phyloP scores from a whole-genome alignment of 176 grass and related monocot species.

The Oryza longistaminata region DNA sequence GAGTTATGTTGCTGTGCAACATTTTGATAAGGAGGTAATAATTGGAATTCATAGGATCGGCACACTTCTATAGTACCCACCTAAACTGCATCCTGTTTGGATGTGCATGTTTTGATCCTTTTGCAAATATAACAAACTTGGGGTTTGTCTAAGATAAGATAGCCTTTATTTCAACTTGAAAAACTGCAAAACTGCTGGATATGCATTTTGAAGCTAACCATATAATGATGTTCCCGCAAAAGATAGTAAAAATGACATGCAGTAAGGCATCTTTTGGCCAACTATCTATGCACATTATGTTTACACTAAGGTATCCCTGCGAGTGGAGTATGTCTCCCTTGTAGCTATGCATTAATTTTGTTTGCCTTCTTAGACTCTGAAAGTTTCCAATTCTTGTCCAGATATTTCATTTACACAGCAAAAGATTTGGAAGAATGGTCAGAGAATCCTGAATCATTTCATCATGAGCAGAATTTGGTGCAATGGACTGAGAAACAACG shows the following conservation, averaged over 20 bases:
- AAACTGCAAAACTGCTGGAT: not conserved
- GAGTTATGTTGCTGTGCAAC: conserved; percentile 85
- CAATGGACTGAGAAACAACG: conserved; percentile 94
- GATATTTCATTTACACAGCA: conserved; percentile 93
- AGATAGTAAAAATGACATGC: not conserved
- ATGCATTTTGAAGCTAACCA: conserved; percentile 7
- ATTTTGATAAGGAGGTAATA: conserved; percentile 91
- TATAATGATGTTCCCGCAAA: not conserved
- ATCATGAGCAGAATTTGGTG: conserved; percentile 96
- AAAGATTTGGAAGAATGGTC: conserved; percentile 96
- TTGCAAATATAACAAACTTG: conserved; percentile 16
- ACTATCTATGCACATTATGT: not conserved
- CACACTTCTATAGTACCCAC: not conserved
- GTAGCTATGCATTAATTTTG: conserved; percentile 7
- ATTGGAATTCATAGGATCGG: not conserved
- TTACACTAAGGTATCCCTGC: not conserved
- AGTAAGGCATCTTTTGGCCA: not conserved
- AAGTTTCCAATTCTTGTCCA: conserved; percentile 43
- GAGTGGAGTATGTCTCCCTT: not conserved
- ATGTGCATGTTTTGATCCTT: conserved; percentile 21
- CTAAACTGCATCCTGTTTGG: not conserved
- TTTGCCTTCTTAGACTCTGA: not conserved
- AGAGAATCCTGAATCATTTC: conserved; percentile 82
- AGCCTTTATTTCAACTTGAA: not conserved
- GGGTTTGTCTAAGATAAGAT: conserved; percentile 12